Evolutionary conservation across 176 grass and related monocot genomes (phyloP).

Genomic region (Carex littledalei): DNA sequence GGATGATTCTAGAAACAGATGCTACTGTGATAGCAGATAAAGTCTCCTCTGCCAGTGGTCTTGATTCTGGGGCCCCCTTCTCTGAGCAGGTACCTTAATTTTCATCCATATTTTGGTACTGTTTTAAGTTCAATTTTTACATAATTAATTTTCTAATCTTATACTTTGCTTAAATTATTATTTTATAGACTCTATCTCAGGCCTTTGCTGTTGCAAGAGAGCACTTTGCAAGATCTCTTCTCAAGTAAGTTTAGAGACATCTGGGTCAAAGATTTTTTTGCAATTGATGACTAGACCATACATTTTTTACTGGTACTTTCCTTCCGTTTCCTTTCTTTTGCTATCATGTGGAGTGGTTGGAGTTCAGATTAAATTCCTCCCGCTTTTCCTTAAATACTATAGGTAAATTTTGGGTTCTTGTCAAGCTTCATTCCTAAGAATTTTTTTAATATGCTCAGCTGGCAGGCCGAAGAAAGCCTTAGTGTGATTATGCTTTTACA

Average conservation of each 20-base stretch:
- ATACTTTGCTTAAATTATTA: constrained; percentile 15
- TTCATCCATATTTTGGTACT: not conserved
- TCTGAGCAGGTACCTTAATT: constrained; percentile 65
- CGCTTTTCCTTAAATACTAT: not conserved
- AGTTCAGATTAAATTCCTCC: not conserved
- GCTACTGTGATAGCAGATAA: constrained; percentile 73
- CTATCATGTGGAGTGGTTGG: not conserved
- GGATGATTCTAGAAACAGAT: constrained; percentile 92
- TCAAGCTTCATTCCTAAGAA: not conserved
- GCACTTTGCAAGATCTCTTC: constrained; percentile 90
- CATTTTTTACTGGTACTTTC: not conserved
- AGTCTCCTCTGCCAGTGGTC: constrained; percentile 43
- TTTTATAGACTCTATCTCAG: constrained; percentile 68
- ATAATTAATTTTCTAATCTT: not conserved
- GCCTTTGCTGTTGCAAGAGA: constrained; percentile 83
- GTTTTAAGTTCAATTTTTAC: not conserved
- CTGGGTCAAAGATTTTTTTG: not conserved
- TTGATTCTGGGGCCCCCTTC: constrained; percentile 56
- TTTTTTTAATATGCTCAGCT: not conserved
- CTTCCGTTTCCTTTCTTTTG: not conserved
- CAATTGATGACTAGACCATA: not conserved
- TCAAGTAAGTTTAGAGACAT: constrained; percentile 47
- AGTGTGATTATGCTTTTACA: not conserved
- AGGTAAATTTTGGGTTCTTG: not conserved
- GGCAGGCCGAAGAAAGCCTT: not conserved